A percentile compares a stretch with the other conserved stretches of the same genome.
These are phyloP conservation scores for Heritiera littoralis DNA, from an alignment of 345 rosid species.

Conservation along the genomic window DNA sequence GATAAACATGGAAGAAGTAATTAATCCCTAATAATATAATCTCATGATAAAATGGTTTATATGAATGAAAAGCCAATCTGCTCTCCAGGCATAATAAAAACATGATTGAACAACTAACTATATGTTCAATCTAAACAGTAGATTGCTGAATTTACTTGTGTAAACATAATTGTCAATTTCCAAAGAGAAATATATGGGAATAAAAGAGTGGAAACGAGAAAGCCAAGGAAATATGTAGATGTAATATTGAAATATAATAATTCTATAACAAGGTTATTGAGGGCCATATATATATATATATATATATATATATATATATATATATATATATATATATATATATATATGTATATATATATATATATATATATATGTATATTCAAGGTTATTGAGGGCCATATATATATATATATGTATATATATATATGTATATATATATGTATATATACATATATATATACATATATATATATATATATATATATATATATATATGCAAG, in stretches of 20 bases:
- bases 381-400: neutral
- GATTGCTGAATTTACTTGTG: neutral
- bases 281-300: neutral
- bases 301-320: neutral
- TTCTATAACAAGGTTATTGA: neutral
- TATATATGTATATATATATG: neutral
- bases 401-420: neutral
- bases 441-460: neutral
- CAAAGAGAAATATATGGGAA: neutral
- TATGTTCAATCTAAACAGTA: neutral
- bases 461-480: neutral
- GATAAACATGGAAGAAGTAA: neutral
- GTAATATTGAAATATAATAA: neutral
- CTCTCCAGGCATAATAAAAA: neutral
- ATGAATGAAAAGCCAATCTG: neutral
- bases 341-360: neutral
- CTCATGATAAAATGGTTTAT: neutral
- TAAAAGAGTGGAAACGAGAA: neutral
- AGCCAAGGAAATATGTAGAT: neutral
- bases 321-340: neutral
- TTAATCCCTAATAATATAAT: neutral
- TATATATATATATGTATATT: neutral
- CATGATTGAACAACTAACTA: neutral
- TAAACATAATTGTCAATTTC: neutral
- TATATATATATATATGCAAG: neutral